phyloP scores from a whole-genome alignment of 352 stramenopile genomes.

The Pythium apleroticum region DNA sequence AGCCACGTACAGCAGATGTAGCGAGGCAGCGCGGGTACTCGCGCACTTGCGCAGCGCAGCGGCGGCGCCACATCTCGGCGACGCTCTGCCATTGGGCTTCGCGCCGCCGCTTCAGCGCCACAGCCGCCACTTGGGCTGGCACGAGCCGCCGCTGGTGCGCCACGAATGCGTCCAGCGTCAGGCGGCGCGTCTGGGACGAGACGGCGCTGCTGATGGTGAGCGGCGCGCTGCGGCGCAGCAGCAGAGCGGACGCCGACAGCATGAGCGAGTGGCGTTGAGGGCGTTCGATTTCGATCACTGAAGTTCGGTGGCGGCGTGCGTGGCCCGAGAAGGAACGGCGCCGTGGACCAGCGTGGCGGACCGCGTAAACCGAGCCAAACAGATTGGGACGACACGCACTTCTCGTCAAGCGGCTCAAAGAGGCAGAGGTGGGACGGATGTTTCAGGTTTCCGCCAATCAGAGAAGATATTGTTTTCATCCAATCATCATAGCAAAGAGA shows the following conservation, averaged over 20 bases:
- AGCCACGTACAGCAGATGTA: conserved; percentile 20
- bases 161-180: conserved; percentile 2
- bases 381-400: conserved; percentile 3
- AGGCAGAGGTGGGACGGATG: background rate
- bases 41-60: conserved; percentile 12
- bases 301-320: too few relatives aligned
- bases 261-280: background rate
- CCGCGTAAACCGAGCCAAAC: background rate
- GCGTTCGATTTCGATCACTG: background rate
- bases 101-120: conserved; percentile 19
- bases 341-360: too few relatives aligned
- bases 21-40: conserved; percentile 24
- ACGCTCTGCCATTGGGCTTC: conserved; percentile 12
- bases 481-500: background rate
- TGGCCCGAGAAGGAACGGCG: background rate
- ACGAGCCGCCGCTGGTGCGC: conserved; percentile 1
- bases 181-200: background rate
- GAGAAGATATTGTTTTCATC: background rate
- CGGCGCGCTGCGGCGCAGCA: conserved; percentile 6
- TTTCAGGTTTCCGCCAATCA: background rate
- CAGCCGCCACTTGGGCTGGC: conserved; percentile 11
- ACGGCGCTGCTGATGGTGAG: background rate
- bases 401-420: background rate
- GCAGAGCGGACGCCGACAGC: conserved; percentile 9
- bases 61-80: conserved; percentile 16